Conservation (phyloP, 2,329 filamentous ascomycete species). For the Phoma sp. region DNA sequence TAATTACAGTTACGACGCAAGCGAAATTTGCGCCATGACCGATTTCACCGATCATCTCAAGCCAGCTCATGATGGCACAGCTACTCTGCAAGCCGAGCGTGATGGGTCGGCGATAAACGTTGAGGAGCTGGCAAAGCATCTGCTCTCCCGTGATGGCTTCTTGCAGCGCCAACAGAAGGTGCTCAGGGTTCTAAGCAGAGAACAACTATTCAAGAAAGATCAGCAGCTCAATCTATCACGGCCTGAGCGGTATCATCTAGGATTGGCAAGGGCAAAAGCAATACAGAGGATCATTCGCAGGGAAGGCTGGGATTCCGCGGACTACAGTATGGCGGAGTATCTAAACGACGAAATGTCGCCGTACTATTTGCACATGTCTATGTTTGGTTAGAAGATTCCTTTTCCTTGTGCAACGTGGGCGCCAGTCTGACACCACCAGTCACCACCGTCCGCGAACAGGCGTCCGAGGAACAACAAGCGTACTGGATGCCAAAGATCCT, state of each 20-base stretch:
- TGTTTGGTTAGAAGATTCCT: conserved; percentile 54
- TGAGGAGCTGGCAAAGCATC: conserved; percentile 55
- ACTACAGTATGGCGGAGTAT: conserved; percentile 61
- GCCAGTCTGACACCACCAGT: conserved; percentile 34
- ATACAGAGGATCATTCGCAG: conserved; percentile 56
- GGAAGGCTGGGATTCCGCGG: conserved; percentile 58
- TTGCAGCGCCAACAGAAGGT: conserved; percentile 57
- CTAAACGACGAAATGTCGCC: conserved; percentile 62
- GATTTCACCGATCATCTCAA: conserved; percentile 60
- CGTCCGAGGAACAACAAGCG: conserved; percentile 54
- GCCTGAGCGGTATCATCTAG: conserved; percentile 61
- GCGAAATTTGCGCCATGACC: conserved; percentile 43
- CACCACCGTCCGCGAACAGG: conserved; percentile 60
- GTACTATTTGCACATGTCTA: conserved; percentile 60
- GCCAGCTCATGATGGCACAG: conserved; percentile 56
- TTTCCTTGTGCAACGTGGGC: conserved; percentile 24
- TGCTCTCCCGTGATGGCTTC: conserved; percentile 58
- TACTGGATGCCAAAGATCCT: conserved; percentile 61
- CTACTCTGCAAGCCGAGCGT: conserved; percentile 56
- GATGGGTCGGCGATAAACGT: conserved; percentile 53
- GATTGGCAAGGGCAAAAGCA: conserved; percentile 60
- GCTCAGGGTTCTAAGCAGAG: conserved; percentile 53
- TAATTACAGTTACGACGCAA: conserved; percentile 13
- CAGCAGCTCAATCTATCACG: conserved; percentile 60
- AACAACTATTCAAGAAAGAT: conserved; percentile 59